Conservation (phyloP, 768 basidiomycete species). For the Dentipellis sp. region DNA sequence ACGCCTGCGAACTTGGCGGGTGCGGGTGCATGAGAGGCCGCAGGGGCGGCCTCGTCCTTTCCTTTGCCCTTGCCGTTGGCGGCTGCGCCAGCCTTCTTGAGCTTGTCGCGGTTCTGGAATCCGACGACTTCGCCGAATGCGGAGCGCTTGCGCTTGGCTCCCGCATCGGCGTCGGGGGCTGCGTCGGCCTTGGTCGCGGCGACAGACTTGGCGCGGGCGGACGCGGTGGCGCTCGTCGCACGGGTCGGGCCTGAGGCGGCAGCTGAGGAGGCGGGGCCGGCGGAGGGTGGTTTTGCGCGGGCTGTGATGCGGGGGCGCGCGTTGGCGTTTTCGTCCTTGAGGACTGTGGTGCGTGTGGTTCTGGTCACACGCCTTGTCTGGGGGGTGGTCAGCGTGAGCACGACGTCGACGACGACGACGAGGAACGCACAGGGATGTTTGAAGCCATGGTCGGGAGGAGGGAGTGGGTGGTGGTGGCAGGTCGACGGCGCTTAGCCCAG, state of each 20-base stretch:
- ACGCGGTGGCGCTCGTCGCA: slow-evolving; percentile 37
- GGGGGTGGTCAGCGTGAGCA: background rate
- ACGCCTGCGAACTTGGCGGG: slow-evolving; percentile 56
- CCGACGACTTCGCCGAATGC: slow-evolving; percentile 66
- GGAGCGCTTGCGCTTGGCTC: slow-evolving; percentile 67
- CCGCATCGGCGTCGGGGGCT: slow-evolving; percentile 35
- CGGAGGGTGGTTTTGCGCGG: slow-evolving; percentile 49
- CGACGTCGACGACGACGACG: background rate
- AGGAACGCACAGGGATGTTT: slow-evolving; percentile 34
- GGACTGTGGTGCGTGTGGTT: slow-evolving; percentile 39
- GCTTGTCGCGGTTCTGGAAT: slow-evolving; percentile 25
- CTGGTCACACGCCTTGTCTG: slow-evolving; percentile 62
- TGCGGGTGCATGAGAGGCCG: slow-evolving; percentile 1
- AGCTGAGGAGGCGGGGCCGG: slow-evolving; percentile 28
- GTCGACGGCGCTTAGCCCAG: background rate
- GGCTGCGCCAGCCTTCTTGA: slow-evolving; percentile 22
- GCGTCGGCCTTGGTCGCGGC: slow-evolving; percentile 25
- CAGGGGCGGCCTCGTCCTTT: slow-evolving; percentile 25
- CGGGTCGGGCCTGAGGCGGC: slow-evolving; percentile 26
- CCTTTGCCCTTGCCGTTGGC: slow-evolving; percentile 48
- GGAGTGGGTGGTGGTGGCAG: slow-evolving; percentile 2
- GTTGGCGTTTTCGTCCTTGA: slow-evolving; percentile 65
- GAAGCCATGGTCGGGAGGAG: slow-evolving; percentile 24
- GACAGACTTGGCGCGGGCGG: slow-evolving; percentile 40
- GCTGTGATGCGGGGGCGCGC: slow-evolving; percentile 53